Evolutionary conservation across 208 protist genomes (phyloP).

Genomic region (Lotmaria passim): DNA sequence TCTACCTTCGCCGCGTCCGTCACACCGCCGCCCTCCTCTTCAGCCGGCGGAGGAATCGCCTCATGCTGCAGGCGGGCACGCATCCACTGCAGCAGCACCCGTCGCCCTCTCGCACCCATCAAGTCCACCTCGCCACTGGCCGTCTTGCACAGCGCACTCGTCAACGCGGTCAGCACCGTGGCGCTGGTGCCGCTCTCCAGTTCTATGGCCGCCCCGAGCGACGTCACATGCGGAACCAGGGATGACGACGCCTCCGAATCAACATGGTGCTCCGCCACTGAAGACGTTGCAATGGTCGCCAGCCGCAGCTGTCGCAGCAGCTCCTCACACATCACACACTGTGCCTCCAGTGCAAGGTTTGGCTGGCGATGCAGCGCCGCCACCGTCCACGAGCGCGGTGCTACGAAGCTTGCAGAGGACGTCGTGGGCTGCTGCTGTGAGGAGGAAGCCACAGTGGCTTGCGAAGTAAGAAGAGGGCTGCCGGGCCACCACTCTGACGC

Average conservation of each 20-base stretch:
- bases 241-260: neutral
- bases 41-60: constrained; percentile 1
- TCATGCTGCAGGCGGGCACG: constrained; percentile 28
- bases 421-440: neutral
- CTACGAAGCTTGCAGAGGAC: neutral
- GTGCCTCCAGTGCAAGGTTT: constrained; percentile 35
- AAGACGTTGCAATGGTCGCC: neutral
- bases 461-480: neutral
- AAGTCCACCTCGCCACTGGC: constrained; percentile 34
- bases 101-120: constrained; percentile 20
- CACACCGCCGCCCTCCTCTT: neutral
- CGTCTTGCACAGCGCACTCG: constrained; percentile 31
- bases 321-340: constrained; percentile 39
- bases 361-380: constrained; percentile 26
- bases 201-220: constrained; percentile 28
- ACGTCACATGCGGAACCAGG: constrained; percentile 19
- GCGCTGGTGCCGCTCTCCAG: constrained; percentile 29
- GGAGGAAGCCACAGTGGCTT: neutral
- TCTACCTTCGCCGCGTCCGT: neutral
- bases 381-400: constrained; percentile 28
- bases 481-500: neutral
- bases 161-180: constrained; percentile 32
- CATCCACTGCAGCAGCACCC: constrained; percentile 37
- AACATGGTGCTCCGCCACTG: neutral
- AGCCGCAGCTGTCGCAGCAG: constrained; percentile 31